These are phyloP conservation scores for Sophora flavescens DNA, from an alignment of 306 rosid species.

Conservation along the genomic window DNA sequence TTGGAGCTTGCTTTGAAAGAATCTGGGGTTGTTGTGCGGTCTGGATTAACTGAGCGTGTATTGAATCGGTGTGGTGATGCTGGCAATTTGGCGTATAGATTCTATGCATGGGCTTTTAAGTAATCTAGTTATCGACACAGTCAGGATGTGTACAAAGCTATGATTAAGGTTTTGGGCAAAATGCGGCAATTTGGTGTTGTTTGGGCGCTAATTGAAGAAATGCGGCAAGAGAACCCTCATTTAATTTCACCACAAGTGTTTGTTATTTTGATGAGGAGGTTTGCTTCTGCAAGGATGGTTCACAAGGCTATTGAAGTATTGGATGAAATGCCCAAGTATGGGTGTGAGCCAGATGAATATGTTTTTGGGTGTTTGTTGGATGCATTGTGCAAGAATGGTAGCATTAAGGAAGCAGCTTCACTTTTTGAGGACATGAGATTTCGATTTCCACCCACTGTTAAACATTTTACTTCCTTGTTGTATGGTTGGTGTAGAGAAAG, in stretches of 20 bases:
- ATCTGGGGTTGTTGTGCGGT: slow-evolving; percentile 70
- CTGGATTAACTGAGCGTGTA: slow-evolving; percentile 76
- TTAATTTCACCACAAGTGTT: slow-evolving; percentile 69
- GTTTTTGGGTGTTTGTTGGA: slow-evolving; percentile 87
- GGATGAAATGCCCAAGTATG: slow-evolving; percentile 90
- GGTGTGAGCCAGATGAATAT: slow-evolving; percentile 81
- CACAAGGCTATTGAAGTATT: slow-evolving; percentile 79
- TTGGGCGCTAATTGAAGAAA: slow-evolving; percentile 87
- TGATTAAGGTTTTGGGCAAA: slow-evolving; percentile 75
- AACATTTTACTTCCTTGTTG: slow-evolving; percentile 84
- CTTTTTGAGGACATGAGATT: slow-evolving; percentile 80
- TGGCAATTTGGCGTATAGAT: slow-evolving; percentile 78
- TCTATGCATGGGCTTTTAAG: slow-evolving; percentile 82
- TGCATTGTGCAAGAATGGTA: slow-evolving; percentile 87
- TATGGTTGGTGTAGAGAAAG: slow-evolving; percentile 96
- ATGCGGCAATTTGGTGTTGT: slow-evolving; percentile 89
- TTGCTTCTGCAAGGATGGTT: slow-evolving; percentile 87
- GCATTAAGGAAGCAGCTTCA: slow-evolving; percentile 77
- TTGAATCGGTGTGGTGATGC: slow-evolving; percentile 86
- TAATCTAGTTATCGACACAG: slow-evolving; percentile 66
- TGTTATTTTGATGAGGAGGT: slow-evolving; percentile 81
- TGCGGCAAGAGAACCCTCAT: slow-evolving; percentile 75
- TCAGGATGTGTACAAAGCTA: slow-evolving; percentile 73
- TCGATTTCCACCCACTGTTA: slow-evolving; percentile 61
- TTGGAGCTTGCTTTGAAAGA: slow-evolving; percentile 80